Percentiles rank a stretch among this genome's conserved stretches.
phyloP scores from a whole-genome alignment of 345 rosid genomes.

The Punica granatum region DNA sequence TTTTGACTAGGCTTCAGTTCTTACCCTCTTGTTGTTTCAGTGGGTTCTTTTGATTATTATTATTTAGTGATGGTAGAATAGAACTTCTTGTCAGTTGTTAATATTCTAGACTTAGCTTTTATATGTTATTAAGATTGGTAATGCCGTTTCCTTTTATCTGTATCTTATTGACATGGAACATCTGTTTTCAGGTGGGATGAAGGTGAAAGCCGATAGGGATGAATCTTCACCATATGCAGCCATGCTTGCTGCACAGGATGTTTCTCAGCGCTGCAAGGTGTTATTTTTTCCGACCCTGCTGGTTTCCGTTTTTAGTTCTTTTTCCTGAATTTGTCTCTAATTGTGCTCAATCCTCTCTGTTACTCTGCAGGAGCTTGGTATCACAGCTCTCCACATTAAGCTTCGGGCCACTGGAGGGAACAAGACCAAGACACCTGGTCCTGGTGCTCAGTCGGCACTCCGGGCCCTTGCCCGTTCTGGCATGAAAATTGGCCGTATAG shows the following conservation, averaged over 20 bases:
- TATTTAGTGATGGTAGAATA: background rate
- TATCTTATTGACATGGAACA: background rate
- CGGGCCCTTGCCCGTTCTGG: slow-evolving; percentile 10
- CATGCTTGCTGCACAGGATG: slow-evolving; percentile 90
- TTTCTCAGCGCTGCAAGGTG: slow-evolving; percentile 74
- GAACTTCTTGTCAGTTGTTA: background rate
- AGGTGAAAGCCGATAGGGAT: slow-evolving; percentile 88
- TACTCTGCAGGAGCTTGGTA: slow-evolving; percentile 3
- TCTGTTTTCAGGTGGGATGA: slow-evolving; percentile 59
- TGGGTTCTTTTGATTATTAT: background rate
- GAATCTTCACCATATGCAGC: slow-evolving; percentile 87
- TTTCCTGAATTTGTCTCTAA: background rate
- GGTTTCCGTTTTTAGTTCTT: background rate
- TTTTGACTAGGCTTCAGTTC: background rate
- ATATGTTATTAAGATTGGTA: background rate
- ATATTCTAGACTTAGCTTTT: background rate
- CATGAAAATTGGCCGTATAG: slow-evolving; percentile 9
- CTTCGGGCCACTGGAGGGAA: slow-evolving; percentile 8
- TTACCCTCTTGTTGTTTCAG: background rate
- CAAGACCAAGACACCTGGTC: slow-evolving; percentile 10
- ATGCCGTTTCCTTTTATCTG: background rate
- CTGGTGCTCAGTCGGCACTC: slow-evolving; percentile 9
- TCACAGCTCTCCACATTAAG: slow-evolving; percentile 9
- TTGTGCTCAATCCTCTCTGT: background rate
- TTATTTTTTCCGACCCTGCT: background rate